Conservation (phyloP, 768 basidiomycete species). For the Agrocybe pediades region DNA sequence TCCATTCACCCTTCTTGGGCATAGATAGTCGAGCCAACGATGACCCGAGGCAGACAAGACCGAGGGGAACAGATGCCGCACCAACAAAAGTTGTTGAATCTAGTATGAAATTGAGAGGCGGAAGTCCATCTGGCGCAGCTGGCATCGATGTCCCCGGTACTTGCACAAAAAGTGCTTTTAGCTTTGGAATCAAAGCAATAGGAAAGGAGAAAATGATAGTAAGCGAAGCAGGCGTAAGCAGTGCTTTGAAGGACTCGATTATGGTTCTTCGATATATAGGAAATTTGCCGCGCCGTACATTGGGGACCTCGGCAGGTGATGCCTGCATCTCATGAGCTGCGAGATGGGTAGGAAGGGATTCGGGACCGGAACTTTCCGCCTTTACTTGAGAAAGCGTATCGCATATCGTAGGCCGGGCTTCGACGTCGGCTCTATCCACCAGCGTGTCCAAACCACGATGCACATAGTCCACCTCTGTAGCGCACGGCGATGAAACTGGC, state of each 20-base stretch:
- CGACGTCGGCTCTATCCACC: neutral
- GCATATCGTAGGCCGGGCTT: neutral
- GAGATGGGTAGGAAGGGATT: conserved; percentile 2
- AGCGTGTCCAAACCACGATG: neutral
- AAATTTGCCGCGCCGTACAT: neutral
- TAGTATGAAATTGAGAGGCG: conserved; percentile 63
- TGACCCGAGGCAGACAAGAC: conserved; percentile 62
- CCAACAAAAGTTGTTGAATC: conserved; percentile 63
- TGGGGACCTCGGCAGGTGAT: neutral
- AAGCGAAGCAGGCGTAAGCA: conserved; percentile 51
- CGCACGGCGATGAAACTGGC: conserved; percentile 8
- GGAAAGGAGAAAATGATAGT: conserved; percentile 56
- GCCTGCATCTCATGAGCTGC: neutral
- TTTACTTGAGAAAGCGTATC: neutral
- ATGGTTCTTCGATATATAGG: neutral
- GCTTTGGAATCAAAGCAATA: conserved; percentile 53
- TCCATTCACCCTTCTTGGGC: conserved; percentile 45
- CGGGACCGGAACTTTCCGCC: neutral
- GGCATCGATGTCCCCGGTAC: conserved; percentile 46
- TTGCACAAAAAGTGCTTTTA: conserved; percentile 63
- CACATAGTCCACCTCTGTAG: conserved; percentile 15
- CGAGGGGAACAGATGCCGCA: conserved; percentile 62
- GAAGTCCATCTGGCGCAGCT: conserved; percentile 63
- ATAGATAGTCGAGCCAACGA: conserved; percentile 61
- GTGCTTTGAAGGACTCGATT: conserved; percentile 31